Evolutionary conservation across 495 filamentous ascomycete species (phyloP), one percentile per base, ranked within the genome.

Genomic region (Pyronema domesticum): DNA sequence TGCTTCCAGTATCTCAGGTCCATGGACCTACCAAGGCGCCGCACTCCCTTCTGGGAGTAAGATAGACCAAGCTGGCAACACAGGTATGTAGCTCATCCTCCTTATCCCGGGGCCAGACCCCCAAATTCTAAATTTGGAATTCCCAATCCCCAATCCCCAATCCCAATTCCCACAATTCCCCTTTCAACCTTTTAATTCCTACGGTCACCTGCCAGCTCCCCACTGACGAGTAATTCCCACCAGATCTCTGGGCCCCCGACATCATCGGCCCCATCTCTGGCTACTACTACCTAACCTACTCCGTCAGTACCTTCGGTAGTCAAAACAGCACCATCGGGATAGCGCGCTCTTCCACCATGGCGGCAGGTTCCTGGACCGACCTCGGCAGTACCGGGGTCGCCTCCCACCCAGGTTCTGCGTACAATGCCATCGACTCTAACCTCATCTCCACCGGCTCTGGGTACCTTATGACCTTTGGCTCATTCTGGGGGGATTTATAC

Each of bases 401-500:
- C 3, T 78, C 75, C 7, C 65, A 67, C 34, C 37, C 69, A 1
- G 65, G 63, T 49, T 71, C 67, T 50, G 53, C 71, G 1, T 85
- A 80, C 70, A 86, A 86, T 61, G 76, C 80, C 37, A 87, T 88
- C 56, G 83, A 88, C 61, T 67, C 73, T 3, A 82, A 82, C 66
- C 70, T 82, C 37, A 67, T 83, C 60, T 55, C 55, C 13, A 69
- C 60, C 11, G 65, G 69, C 10, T 68, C 64, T 35, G 70, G 69
- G 49, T 71, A 75, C 47, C 74, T 74, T 55, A 70, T 87, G 39
- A 78, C 72, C 53, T 88, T 80, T 43, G 83, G 83, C 14, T 77
- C 73, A 23, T 87, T 81, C 71, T 87, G 82, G 82, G 65, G 72
- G 7, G 79, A 79, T 54, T 70, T 85, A 49, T 78, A 74, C 69